phyloP scores from a whole-genome alignment of 176 grass and related monocot species.

The Carex scoparia region DNA sequence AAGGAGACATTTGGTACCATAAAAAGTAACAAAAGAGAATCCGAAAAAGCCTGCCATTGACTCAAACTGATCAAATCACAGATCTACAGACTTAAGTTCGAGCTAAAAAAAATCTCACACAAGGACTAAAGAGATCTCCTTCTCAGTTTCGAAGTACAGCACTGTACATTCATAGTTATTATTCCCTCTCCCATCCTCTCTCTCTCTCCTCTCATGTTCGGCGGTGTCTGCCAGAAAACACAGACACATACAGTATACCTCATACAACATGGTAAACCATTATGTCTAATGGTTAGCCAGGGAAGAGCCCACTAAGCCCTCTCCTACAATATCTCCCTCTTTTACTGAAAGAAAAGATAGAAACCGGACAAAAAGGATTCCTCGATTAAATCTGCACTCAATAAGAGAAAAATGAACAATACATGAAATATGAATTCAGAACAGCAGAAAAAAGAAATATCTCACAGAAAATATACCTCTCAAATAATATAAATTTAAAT shows the following conservation, averaged over 20 bases:
- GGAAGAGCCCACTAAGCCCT: not conserved
- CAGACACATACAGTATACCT: not conserved
- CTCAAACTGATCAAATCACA: conserved; percentile 18
- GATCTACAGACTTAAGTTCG: not conserved
- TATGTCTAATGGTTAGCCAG: not conserved
- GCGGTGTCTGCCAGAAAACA: too few relatives aligned
- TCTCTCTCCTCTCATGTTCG: not conserved
- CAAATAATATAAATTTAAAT: conserved; percentile 8
- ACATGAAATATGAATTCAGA: not conserved
- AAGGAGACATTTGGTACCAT: conserved; percentile 30
- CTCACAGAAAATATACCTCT: conserved; percentile 26
- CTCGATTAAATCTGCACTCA: not conserved
- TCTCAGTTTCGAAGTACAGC: conserved; percentile 17
- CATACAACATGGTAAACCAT: not conserved
- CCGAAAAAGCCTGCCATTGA: conserved; percentile 26
- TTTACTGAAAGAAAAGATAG: not conserved
- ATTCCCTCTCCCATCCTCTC: not conserved
- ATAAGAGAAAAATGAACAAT: conserved; percentile 2
- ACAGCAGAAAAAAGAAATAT: not conserved
- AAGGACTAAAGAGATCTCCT: conserved; percentile 16
- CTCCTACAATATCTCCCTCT: not conserved
- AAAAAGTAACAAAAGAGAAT: conserved; percentile 37
- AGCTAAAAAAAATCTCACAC: conserved; percentile 10
- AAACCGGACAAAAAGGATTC: not conserved
- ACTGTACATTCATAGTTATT: not conserved